Evolutionary conservation across 164 flowering plant species (phyloP), one percentile per base, ranked within the genome.

Genomic region (Liriodendron chinense): DNA sequence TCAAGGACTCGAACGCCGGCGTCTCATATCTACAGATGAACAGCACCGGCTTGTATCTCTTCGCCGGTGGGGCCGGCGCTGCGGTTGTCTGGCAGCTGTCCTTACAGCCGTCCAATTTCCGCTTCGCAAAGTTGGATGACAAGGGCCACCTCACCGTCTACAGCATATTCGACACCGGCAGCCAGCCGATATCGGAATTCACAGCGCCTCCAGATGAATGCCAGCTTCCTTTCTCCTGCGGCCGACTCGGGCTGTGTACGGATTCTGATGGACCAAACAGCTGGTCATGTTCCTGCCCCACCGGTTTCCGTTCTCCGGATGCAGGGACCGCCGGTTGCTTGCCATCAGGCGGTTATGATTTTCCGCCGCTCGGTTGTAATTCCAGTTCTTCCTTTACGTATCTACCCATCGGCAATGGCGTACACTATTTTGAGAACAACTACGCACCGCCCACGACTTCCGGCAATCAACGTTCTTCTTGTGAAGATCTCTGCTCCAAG

Each of bases 271-370:
- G 84, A 1, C 59, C 3, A 7, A 34, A 34, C 43, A 0, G 43
- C 43, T 34, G 43, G 43, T 34, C 18, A 12, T 94, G 98, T 82
- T 82, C 94, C 10, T 94, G 98, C 69, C 91, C 94, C 1, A 25
- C 83, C 3, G 74, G 73, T 9, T 90, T 94, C 67, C 86, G 47
- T 25, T 0, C 2, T 9, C 69, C 78, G 0, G 76, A 73, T 66
- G n/a, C 77, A 0, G 13, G 9, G 1, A 50, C 5, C 1, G 77
- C 53, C 25, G 76, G 77, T 73, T 94, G 98, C 78, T 72, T 83
- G 43, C 95, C 93, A 1, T 57, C 62, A 7, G 61, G 12, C 69
- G 61, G 56, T 68, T 84, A 87, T 43, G 59, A 71, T 71, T 80
- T 88, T 14, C 83, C 90, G 70, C 84, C 89, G 0, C 28, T 71